These are phyloP conservation scores for Colletotrichum tanaceti DNA, from an alignment of 2,329 filamentous ascomycete species.

Conservation along the genomic window DNA sequence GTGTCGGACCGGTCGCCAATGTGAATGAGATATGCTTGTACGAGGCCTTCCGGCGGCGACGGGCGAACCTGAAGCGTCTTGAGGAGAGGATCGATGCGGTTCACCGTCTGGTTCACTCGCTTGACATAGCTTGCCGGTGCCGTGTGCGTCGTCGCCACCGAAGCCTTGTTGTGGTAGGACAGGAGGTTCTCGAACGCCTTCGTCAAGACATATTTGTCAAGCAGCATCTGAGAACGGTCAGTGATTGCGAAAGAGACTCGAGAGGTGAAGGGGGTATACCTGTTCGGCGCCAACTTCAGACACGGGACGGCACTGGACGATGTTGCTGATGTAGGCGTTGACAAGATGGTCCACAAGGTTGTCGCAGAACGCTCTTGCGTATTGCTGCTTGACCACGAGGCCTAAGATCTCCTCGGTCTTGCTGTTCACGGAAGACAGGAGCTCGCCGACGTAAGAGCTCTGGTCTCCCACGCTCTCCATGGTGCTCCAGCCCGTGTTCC, in stretches of 20 bases:
- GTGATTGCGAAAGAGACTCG: constrained; percentile 23
- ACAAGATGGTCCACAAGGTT: constrained; percentile 92
- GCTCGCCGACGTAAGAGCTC: constrained; percentile 88
- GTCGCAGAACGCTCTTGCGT: constrained; percentile 93
- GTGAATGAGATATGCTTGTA: constrained; percentile 97
- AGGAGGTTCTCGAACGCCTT: constrained; percentile 81
- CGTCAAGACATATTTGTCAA: constrained; percentile 92
- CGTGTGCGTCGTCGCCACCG: constrained; percentile 51
- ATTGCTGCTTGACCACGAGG: constrained; percentile 88
- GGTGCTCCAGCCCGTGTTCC: constrained; percentile 92
- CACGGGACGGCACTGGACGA: constrained; percentile 90
- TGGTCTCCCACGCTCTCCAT: constrained; percentile 95
- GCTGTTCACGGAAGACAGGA: constrained; percentile 78
- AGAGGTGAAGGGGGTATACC: constrained; percentile 56
- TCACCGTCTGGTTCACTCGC: constrained; percentile 85
- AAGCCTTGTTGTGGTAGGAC: constrained; percentile 65
- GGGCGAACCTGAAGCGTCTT: constrained; percentile 96
- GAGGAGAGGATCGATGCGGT: constrained; percentile 88
- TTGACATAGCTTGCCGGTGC: constrained; percentile 78
- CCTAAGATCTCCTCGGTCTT: constrained; percentile 80
- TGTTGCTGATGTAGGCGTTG: constrained; percentile 81
- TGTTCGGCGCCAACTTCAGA: constrained; percentile 95
- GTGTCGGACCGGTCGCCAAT: constrained; percentile 92
- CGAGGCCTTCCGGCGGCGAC: constrained; percentile 89
- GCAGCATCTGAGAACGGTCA: constrained; percentile 76